phyloP scores from a whole-genome alignment of 2,329 filamentous ascomycete species.

The Fusarium compactum region DNA sequence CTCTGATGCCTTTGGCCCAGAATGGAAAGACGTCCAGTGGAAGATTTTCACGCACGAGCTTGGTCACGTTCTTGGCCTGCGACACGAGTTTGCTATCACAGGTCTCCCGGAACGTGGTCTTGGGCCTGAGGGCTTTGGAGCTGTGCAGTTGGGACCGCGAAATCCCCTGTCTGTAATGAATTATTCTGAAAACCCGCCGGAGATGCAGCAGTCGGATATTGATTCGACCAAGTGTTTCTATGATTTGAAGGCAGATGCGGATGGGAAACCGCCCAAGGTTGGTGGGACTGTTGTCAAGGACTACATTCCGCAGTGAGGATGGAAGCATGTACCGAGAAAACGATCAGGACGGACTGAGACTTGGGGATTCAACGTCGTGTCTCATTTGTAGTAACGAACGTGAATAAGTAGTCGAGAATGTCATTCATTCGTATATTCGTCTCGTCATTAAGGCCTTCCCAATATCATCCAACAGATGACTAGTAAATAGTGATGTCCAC shows the following conservation, averaged over 20 bases:
- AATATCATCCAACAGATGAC: fast-evolving
- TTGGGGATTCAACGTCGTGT: too few species aligned
- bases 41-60: neutral
- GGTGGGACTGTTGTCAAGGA: neutral
- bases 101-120: neutral
- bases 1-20: neutral
- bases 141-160: neutral
- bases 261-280: neutral
- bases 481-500: neutral
- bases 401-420: too few species aligned
- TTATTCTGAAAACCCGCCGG: neutral
- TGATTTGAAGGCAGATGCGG: neutral
- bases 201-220: neutral
- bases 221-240: neutral
- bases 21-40: fast-evolving
- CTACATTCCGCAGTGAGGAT: neutral
- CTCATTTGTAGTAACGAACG: too few species aligned
- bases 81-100: neutral
- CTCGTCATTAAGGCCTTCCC: too few species aligned
- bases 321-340: too few species aligned
- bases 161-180: neutral
- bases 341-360: too few species aligned
- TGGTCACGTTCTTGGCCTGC: neutral
- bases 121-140: neutral
- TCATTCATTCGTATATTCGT: too few species aligned